phyloP scores from a whole-genome alignment of 2,329 filamentous ascomycete genomes.

The Aspergillus arachidicola region DNA sequence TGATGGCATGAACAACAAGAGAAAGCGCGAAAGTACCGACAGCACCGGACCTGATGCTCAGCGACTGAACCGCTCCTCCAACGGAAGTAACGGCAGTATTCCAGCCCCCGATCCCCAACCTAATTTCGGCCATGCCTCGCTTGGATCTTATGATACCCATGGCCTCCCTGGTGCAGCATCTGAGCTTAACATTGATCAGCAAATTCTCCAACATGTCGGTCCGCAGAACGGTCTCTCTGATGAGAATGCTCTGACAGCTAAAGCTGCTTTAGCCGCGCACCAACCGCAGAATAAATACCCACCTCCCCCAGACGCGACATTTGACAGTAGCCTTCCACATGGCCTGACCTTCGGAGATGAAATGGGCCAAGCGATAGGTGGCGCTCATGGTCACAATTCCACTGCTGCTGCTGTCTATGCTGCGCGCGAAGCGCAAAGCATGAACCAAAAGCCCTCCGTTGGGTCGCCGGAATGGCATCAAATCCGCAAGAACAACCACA shows the following conservation, averaged over 20 bases:
- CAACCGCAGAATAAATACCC: slow-evolving; percentile 48
- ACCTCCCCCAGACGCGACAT: slow-evolving; percentile 43
- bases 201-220: slow-evolving; percentile 52
- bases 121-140: slow-evolving; percentile 38
- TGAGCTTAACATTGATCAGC: slow-evolving; percentile 48
- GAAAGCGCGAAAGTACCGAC: slow-evolving; percentile 45
- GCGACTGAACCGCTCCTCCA: slow-evolving; percentile 44
- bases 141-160: slow-evolving; percentile 41
- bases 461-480: slow-evolving; percentile 98
- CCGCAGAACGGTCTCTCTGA: slow-evolving; percentile 57
- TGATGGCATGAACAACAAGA: slow-evolving; percentile 39
- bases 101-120: slow-evolving; percentile 34
- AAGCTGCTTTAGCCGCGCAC: slow-evolving; percentile 50
- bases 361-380: slow-evolving; percentile 42
- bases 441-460: slow-evolving; percentile 77
- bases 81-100: slow-evolving; percentile 44
- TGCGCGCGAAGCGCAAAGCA: slow-evolving; percentile 53
- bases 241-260: slow-evolving; percentile 50
- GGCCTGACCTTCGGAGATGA: slow-evolving; percentile 44
- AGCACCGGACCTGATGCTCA: slow-evolving; percentile 43
- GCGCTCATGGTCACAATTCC: slow-evolving; percentile 49
- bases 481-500: slow-evolving; percentile 95
- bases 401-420: slow-evolving; percentile 63
- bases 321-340: slow-evolving; percentile 41
- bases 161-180: slow-evolving; percentile 39